Evolutionary conservation across 352 stramenopile genomes (phyloP).

Genomic region (Aphanomyces astaci): DNA sequence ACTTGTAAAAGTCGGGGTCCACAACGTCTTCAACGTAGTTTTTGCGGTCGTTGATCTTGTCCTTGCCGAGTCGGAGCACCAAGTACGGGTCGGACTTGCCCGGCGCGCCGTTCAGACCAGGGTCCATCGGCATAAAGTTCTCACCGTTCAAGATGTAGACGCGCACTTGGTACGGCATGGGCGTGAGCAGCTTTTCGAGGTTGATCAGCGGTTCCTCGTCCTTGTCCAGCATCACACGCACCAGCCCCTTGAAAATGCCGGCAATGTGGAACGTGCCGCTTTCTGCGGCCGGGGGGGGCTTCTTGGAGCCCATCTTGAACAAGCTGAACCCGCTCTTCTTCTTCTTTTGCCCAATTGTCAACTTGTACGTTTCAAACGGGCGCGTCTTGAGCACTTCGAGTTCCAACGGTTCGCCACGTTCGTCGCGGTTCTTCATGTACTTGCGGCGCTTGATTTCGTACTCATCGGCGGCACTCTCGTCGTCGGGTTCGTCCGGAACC

Average conservation of each 20-base stretch:
- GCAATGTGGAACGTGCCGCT: constrained; percentile 67
- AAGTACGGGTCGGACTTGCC: constrained; percentile 87
- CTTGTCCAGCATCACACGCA: constrained; percentile 78
- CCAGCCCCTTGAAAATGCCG: constrained; percentile 86
- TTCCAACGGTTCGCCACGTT: constrained; percentile 53
- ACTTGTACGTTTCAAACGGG: constrained; percentile 83
- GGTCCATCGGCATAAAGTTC: constrained; percentile 83
- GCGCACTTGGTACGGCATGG: constrained; percentile 73
- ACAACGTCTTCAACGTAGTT: constrained; percentile 86
- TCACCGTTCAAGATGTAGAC: constrained; percentile 82
- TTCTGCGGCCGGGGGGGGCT: constrained; percentile 30
- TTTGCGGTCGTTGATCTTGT: constrained; percentile 82
- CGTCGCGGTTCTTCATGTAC: constrained; percentile 67
- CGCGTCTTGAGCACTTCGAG: constrained; percentile 71
- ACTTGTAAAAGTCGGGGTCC: constrained; percentile 89
- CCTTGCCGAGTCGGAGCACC: constrained; percentile 71
- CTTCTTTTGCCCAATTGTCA: constrained; percentile 76
- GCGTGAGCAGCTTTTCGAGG: constrained; percentile 53
- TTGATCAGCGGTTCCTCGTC: constrained; percentile 76
- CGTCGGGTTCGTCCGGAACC: constrained; percentile 43
- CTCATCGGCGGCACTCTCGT: constrained; percentile 38
- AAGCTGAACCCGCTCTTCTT: constrained; percentile 62
- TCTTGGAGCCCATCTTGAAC: constrained; percentile 49
- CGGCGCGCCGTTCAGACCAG: constrained; percentile 65
- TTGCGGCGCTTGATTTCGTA: constrained; percentile 55